Evolutionary conservation across 208 protist genomes (phyloP), one percentile per base, ranked within the genome.

Genomic region (Crithidia mellificae): DNA sequence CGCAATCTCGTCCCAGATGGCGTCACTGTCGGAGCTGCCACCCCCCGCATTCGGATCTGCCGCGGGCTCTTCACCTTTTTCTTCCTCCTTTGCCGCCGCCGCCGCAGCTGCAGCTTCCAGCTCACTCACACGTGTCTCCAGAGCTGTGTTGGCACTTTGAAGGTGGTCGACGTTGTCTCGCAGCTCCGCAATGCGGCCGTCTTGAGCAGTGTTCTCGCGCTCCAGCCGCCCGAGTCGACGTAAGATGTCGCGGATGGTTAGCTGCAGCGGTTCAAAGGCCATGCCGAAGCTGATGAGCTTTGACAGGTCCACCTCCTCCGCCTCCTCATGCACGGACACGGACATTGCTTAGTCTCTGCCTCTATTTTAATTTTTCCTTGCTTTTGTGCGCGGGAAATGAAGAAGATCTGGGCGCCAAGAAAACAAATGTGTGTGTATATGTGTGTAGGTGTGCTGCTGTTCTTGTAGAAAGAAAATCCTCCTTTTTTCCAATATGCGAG

Each of bases 231-330:
- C 44, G 4, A 92, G 61, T 14, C 90, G 87, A 43, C 78, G 77
- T 0, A 91, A 47, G 38, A 95, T 84, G 32, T 75, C 65, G 20
- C 87, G 71, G 38, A 95, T 56, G 19, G 85, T 87, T 17, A 95
- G 59, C 67, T 93, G 85, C 20, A 95, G 77, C 0, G 87, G 87
- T 50, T 78, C 47, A 62, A 95, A 95, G 32, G 75, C 84, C 51
- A 95, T 65, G 54, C 63, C 81, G 64, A 89, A 74, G 63, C 77
- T 74, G 52, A 95, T 93, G 29, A 95, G 83, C 75, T 93, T 83
- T 41, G 80, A 88, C 22, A 95, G 74, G 71, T 95, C 87, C 7
- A 90, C 65, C 68, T 91, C 83, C 12, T 69, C 63, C 12, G 44
- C 68, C 11, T 68, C 51, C 41, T 73, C 63, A 14, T 54, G 47